Base-by-base conservation (phyloP, 352 stramenopile species). In the Phytopythium boreale region DNA sequence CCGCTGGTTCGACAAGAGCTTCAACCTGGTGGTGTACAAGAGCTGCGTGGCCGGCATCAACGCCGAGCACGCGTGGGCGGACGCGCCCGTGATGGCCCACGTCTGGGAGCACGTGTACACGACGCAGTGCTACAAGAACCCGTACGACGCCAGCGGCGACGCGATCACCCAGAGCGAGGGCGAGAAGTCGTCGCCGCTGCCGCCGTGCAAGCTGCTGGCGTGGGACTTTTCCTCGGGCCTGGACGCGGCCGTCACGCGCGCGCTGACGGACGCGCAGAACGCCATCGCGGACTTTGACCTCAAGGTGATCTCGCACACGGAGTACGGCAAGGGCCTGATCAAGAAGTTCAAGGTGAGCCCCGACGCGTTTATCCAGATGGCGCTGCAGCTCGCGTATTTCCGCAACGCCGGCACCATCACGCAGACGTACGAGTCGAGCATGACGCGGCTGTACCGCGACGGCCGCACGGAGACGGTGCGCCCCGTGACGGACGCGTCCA, bases 1-100 rank as follows among this genome's bases (percentile, higher is more conserved):
- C 84, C 92, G 96, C 49, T 99, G 93, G 92, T 99, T 98, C 67
- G 97, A 99, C 77, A 99, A 99, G 79, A 96, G 87, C 8, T 95
- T 99, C 63, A 97, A 98, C 72, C 59, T 99, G 5, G 86, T 99
- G 37, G 86, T 98, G 36, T 98, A 96, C 66, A 88, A 90, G 43
- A 99, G 99, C 77, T 96, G 93, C 22, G 93, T 98, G 34, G 84
- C 84, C 53, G 97, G 95, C 20, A 86, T 98, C 64, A 89, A 98
- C 56, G 95, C 91, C 1, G 96, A 99, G 73, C 97, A 99, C 72
- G 87, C 93, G 20, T 97, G 90, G 90, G 90, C 90, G 4, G 90
- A 97, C 56, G 90, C 90, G 12, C 89, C 88, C 0, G 89, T 93
- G 31, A 87, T 97, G 61, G 89, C 88, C 8, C 90, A 97, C 51